Evolutionary conservation across 1,284 basidiomycete species (phyloP).

Genomic region (Neonothopanus nambi): DNA sequence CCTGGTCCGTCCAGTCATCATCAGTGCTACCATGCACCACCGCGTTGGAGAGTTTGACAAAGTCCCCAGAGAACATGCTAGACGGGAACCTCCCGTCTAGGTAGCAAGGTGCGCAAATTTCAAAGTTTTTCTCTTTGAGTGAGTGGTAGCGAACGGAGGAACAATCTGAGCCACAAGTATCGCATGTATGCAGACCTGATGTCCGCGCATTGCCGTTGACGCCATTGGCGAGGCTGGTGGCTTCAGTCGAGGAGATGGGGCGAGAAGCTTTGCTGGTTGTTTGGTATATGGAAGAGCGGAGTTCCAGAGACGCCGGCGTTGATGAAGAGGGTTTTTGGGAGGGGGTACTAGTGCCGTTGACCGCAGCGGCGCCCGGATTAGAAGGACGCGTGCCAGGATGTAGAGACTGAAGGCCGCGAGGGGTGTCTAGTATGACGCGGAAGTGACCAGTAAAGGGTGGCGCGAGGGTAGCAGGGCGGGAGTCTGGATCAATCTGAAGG

Average conservation of each 20-base stretch:
- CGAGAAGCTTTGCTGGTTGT: slow-evolving; percentile 83
- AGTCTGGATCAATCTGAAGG: slow-evolving; percentile 91
- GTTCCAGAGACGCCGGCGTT: slow-evolving; percentile 69
- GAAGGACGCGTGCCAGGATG: slow-evolving; percentile 84
- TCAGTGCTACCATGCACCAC: slow-evolving; percentile 48
- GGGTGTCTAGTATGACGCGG: slow-evolving; percentile 96
- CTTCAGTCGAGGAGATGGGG: slow-evolving; percentile 47
- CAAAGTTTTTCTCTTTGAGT: slow-evolving; percentile 89
- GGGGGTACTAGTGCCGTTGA: slow-evolving; percentile 44
- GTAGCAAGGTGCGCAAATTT: slow-evolving; percentile 90
- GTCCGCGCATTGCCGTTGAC: slow-evolving; percentile 43
- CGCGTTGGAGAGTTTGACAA: slow-evolving; percentile 80
- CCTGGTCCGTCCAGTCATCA: slow-evolving; percentile 91
- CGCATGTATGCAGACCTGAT: slow-evolving; percentile 72
- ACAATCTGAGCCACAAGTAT: slow-evolving; percentile 95
- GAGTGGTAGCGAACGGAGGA: slow-evolving; percentile 89
- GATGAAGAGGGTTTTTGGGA: slow-evolving; percentile 19
- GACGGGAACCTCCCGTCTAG: slow-evolving; percentile 96
- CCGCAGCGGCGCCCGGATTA: slow-evolving; percentile 41
- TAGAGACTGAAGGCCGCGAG: slow-evolving; percentile 91
- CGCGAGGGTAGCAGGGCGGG: slow-evolving; percentile 89
- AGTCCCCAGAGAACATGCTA: slow-evolving; percentile 96
- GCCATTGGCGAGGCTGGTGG: slow-evolving; percentile 48
- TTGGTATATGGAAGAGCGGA: slow-evolving; percentile 86
- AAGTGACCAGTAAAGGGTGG: slow-evolving; percentile 99